phyloP scores from a whole-genome alignment of 2,329 filamentous ascomycete genomes.

The Biscogniauxia marginata region DNA sequence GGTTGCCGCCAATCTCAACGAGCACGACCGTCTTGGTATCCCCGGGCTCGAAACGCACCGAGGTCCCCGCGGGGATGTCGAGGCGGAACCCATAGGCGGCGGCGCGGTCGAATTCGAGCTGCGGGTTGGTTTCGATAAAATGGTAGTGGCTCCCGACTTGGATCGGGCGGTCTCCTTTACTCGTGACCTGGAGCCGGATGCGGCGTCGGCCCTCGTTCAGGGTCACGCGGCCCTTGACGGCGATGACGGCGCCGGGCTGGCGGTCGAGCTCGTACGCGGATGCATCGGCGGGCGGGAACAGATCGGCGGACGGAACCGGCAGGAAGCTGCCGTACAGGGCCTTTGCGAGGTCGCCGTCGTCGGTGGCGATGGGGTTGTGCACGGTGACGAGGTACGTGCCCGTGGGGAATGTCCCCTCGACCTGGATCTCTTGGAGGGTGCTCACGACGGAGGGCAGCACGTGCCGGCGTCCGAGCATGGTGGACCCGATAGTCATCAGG shows the following conservation, averaged over 20 bases:
- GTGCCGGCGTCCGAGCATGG: constrained; percentile 90
- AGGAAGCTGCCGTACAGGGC: constrained; percentile 91
- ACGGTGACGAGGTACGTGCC: constrained; percentile 95
- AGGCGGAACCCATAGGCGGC: constrained; percentile 81
- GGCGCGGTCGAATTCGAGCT: constrained; percentile 82
- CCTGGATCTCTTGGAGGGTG: constrained; percentile 80
- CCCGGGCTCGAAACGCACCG: constrained; percentile 89
- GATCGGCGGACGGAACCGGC: constrained; percentile 66
- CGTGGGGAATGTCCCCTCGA: constrained; percentile 88
- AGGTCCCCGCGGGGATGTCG: constrained; percentile 88
- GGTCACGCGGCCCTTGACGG: constrained; percentile 63
- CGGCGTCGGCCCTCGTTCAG: constrained; percentile 75
- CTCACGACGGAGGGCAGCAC: constrained; percentile 79
- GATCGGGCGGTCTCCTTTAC: constrained; percentile 83
- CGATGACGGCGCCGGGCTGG: constrained; percentile 78
- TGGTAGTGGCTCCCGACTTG: constrained; percentile 96
- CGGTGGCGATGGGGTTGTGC: constrained; percentile 80
- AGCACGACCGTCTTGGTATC: constrained; percentile 87
- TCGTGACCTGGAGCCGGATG: constrained; percentile 74
- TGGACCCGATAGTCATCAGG: constrained; percentile 87
- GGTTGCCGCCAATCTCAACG: constrained; percentile 81
- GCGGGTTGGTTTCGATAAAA: constrained; percentile 91
- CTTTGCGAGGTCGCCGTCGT: constrained; percentile 82
- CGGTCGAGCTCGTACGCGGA: constrained; percentile 65
- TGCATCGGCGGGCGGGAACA: constrained; percentile 65